Evolutionary conservation across 176 grass and related monocot species (phyloP), one percentile per base, ranked within the genome.

Genomic region (Rhipidocladum racemiflorum): DNA sequence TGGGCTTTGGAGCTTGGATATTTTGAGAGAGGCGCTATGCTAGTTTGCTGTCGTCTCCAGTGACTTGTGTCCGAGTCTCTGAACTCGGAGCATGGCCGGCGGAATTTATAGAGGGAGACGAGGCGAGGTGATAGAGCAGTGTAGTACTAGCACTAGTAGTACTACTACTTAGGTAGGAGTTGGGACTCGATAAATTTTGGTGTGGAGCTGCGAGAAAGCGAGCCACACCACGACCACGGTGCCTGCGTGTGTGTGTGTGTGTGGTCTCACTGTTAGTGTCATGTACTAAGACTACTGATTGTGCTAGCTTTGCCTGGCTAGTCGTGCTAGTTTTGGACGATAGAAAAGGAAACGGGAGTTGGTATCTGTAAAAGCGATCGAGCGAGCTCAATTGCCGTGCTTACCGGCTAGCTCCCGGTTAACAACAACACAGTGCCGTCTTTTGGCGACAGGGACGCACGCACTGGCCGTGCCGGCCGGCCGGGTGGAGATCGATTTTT

Each of bases 91-190:
- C 40, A 60, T 14, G 55, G 54, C 20, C 25, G 7, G 40, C 30
- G 48, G 46, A 51, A 72, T 89, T 89, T 89, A 89, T 89, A 89
- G 83, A 63, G 11, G 32, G 16, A 11, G 55, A 57, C 2, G 17
- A 40, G 78, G 65, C 29, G 50, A 43, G 78, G 78, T 44, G 50
- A 43, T 50, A 48, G 0, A 11, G 6, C 9, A 18, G 44, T 50
- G 17, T 60, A 0, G 50, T 16, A 18, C 20, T 18, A 80, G 18
- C n/a, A 24, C 32, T 60, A 17, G 13, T 39, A 43, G 24, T 45
- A 46, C 20, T 56, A 50, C 30, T 56, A 50, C 30, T 39, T 49
- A 35, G 57, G 46, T 77, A 48, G 75, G 65, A 49, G 46, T 20
- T 44, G 32, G 34, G 51, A 17, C 65, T 60, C 16, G 36, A 82